Evolutionary conservation across 495 filamentous ascomycete species (phyloP), one percentile per base, ranked within the genome.

Genomic region (Aspergillus biplanus): DNA sequence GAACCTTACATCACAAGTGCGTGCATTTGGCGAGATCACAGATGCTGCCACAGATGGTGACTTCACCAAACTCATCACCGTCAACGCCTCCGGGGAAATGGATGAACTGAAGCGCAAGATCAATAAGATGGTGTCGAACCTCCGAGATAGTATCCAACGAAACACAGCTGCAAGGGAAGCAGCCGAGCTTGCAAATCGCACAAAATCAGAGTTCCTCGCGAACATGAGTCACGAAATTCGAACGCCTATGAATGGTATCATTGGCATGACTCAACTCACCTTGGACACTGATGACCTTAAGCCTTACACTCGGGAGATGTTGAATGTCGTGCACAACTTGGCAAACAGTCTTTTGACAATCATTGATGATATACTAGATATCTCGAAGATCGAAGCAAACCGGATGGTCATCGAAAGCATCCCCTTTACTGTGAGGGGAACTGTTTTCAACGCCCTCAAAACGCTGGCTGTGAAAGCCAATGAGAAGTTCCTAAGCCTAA

Each of bases 181-280:
- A 55, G 95, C 95, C 64, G 95, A 99, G 74, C 83, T 97, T 70
- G 95, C 95, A 57, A 99, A 97, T 79, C 92, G 94, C 74, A 99
- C 95, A 52, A 99, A 99, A 71, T 97, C 93, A 39, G 96, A 99
- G 71, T 99, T 99, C 79, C 81, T 99, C 50, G 95, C 95, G 33
- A 99, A 99, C 73, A 99, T 99, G 95, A 95, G 91, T 44, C 95
- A 99, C 85, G 95, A 99, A 77, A 99, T 99, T 63, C 84, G 95
- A 73, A 99, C 95, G 27, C 95, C 95, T 0, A 98, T 98, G 94
- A 84, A 85, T 63, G 83, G 83, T 64, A 87, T 98, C 69, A 93
- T 95, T 68, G 90, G 90, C 64, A 96, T 98, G 95, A 97, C 95
- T 3, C 95, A 99, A 77, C 81, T 99, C 58, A 97, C 96, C 2